Evolutionary conservation across 78 protist species (phyloP).

Genomic region (Guillardia theta): DNA sequence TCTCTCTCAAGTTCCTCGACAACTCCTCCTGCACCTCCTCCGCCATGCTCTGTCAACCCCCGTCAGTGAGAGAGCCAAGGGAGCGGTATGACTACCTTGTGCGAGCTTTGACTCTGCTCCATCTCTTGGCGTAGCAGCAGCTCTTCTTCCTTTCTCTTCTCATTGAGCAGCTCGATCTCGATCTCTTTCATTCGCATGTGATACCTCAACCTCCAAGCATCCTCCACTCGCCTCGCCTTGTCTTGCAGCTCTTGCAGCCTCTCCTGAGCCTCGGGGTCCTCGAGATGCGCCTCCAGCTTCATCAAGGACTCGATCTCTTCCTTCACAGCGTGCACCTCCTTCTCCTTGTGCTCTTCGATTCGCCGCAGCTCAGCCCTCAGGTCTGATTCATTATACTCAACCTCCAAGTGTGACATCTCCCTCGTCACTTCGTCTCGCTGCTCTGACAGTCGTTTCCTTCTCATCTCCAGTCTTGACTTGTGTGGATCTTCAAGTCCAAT

Average conservation of each 20-base stretch:
- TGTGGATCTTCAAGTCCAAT: no score
- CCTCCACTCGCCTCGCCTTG: not conserved
- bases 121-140: not conserved
- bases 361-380: not conserved
- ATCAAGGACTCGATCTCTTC: not conserved
- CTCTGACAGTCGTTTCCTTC: no score
- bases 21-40: not conserved
- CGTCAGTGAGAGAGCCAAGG: no score
- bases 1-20: not conserved
- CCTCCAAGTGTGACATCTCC: no score
- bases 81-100: not conserved
- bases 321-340: not conserved
- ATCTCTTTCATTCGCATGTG: not conserved
- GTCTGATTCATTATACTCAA: no score
- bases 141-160: not conserved
- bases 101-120: not conserved
- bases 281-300: not conserved
- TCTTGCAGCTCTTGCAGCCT: not conserved
- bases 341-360: not conserved
- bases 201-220: not conserved
- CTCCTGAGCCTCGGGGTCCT: not conserved
- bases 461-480: no score
- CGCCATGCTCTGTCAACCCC: not conserved
- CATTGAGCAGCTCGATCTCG: not conserved
- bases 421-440: no score